phyloP scores from a whole-genome alignment of 2,329 filamentous ascomycete genomes.

The Xylaria digitata region DNA sequence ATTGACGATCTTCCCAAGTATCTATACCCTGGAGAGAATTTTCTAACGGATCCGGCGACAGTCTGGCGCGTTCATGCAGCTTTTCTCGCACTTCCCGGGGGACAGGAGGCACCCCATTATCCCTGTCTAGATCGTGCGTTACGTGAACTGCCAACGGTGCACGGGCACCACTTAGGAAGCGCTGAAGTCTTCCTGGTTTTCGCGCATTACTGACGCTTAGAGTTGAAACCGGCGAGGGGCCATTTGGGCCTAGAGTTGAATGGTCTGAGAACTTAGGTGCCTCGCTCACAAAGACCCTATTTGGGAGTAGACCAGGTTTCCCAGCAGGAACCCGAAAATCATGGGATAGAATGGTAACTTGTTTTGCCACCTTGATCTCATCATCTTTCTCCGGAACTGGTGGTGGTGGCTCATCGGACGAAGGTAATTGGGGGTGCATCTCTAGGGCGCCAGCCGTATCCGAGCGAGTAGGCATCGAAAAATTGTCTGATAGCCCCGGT shows the following conservation, averaged over 20 bases:
- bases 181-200: conserved; percentile 54
- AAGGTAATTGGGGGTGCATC: conserved; percentile 7
- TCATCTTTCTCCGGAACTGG: conserved; percentile 54
- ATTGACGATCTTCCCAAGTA: conserved; percentile 60
- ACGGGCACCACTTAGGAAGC: conserved; percentile 54
- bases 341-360: neutral
- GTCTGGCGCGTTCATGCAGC: conserved; percentile 51
- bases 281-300: conserved; percentile 14
- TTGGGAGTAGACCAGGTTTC: neutral
- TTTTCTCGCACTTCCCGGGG: conserved; percentile 53
- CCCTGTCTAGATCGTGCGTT: conserved; percentile 49
- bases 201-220: conserved; percentile 53
- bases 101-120: conserved; percentile 51
- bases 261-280: conserved; percentile 41
- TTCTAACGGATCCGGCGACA: conserved; percentile 53
- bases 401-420: conserved; percentile 48
- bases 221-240: conserved; percentile 48
- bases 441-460: conserved; percentile 8
- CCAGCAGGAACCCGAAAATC: neutral
- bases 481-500: conserved; percentile 11
- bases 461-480: neutral
- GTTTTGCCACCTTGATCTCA: conserved; percentile 1
- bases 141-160: conserved; percentile 49
- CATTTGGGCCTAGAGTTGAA: conserved; percentile 44
- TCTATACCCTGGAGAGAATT: conserved; percentile 54